Evolutionary conservation across 805 yeast species (phyloP).

Genomic region (Candida corydali): DNA sequence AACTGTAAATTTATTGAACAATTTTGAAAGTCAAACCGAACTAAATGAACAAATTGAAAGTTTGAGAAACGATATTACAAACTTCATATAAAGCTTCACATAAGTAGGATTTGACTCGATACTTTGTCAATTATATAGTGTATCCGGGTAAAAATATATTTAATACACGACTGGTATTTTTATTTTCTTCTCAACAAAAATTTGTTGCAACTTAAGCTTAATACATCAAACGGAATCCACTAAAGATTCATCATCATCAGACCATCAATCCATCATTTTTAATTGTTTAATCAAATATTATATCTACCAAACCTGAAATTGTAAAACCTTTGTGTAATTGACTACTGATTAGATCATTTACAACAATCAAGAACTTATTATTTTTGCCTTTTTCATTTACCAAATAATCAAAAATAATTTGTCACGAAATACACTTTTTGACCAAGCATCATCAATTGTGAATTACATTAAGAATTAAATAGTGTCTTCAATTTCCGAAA

Average conservation of each 20-base stretch:
- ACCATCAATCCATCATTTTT: too few species aligned
- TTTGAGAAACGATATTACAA: neutral
- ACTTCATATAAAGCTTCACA: conserved; percentile 2
- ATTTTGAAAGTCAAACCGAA: neutral
- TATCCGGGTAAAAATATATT: neutral
- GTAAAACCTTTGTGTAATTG: conserved; percentile 13
- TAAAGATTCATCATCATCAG: too few species aligned
- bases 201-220: too few species aligned
- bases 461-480: conserved; percentile 10
- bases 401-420: neutral
- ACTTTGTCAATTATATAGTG: too few species aligned
- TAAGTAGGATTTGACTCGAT: too few species aligned
- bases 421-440: neutral
- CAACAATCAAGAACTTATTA: neutral
- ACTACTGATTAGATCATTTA: conserved; percentile 39
- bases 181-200: neutral
- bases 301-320: neutral
- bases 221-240: too few species aligned
- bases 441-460: conserved; percentile 4
- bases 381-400: too few species aligned
- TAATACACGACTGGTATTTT: conserved; percentile 3
- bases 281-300: too few species aligned
- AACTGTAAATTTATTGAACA: conserved; percentile 12
- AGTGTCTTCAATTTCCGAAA: conserved; percentile 30
- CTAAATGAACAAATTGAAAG: neutral